phyloP scores from a whole-genome alignment of 805 yeast species.

The Yamadazyma sp. region DNA sequence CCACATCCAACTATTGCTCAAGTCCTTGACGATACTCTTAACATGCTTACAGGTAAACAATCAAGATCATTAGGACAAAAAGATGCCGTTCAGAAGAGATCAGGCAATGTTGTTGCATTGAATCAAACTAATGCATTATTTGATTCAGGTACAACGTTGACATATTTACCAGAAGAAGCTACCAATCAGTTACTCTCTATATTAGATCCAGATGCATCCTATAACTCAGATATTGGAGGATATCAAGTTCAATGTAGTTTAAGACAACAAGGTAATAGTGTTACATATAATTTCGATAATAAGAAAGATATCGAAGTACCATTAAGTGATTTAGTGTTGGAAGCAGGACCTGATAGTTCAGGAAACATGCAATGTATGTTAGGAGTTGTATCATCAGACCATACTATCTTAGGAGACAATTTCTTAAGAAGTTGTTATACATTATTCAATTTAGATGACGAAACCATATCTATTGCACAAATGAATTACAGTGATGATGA shows the following conservation, averaged over 20 bases:
- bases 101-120: conserved; percentile 2
- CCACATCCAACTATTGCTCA: conserved; percentile 12
- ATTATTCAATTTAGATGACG: conserved; percentile 60
- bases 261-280: conserved; percentile 11
- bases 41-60: conserved; percentile 1
- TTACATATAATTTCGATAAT: conserved; percentile 12
- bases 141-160: conserved; percentile 21
- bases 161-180: conserved; percentile 15
- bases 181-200: conserved; percentile 4
- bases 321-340: conserved; percentile 14
- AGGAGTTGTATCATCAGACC: conserved; percentile 7
- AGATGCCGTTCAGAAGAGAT: too few species aligned
- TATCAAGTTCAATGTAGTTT: conserved; percentile 11
- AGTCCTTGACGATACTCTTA: conserved; percentile 3
- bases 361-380: conserved; percentile 14
- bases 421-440: conserved; percentile 61
- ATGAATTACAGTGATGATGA: conserved; percentile 20
- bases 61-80: too few species aligned
- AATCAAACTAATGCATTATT: conserved; percentile 11
- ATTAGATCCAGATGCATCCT: conserved; percentile 13
- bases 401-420: conserved; percentile 55
- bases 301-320: conserved; percentile 13
- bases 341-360: conserved; percentile 12
- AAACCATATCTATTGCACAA: conserved; percentile 51
- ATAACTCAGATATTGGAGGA: conserved; percentile 11